Percentiles rank a stretch among this genome's conserved stretches.
These are phyloP conservation scores for Neoconidiobolus thromboides DNA, from an alignment of 371 early-diverging fungal species.

Conservation along the genomic window DNA sequence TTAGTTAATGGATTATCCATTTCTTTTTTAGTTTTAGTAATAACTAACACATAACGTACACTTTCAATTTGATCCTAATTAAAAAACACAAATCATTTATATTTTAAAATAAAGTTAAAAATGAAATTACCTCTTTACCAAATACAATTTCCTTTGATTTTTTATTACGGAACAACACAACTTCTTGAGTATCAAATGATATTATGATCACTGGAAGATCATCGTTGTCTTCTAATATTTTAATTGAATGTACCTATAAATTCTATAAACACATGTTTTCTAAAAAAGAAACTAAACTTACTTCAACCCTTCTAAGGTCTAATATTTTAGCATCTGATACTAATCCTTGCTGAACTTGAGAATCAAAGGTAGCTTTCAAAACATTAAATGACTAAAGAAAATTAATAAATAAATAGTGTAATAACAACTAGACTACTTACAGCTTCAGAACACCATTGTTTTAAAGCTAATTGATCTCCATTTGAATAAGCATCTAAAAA, in stretches of 20 bases:
- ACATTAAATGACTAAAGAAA: constrained; percentile 56
- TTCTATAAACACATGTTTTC: background rate
- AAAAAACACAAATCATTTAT: background rate
- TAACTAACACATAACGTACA: constrained; percentile 66
- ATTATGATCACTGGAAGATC: constrained; percentile 76
- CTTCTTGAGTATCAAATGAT: constrained; percentile 84
- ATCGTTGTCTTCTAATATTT: constrained; percentile 60
- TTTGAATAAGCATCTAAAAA: constrained; percentile 84
- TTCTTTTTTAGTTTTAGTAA: constrained; percentile 74
- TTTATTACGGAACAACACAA: constrained; percentile 77
- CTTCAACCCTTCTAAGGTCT: constrained; percentile 78
- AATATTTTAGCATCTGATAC: constrained; percentile 82
- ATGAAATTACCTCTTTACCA: constrained; percentile 45
- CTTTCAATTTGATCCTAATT: constrained; percentile 62
- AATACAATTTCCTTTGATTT: constrained; percentile 61
- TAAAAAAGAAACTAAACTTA: constrained; percentile 14
- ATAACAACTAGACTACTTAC: constrained; percentile 17
- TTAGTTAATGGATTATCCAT: constrained; percentile 67
- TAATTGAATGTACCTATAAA: constrained; percentile 25
- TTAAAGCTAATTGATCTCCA: constrained; percentile 62
- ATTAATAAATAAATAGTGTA: background rate
- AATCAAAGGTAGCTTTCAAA: constrained; percentile 64
- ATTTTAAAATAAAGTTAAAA: background rate
- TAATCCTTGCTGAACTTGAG: constrained; percentile 70
- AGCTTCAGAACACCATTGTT: constrained; percentile 86